Evolutionary conservation across 225 moss, liverwort and hornwort genomes (phyloP), one percentile per base, ranked within the genome.

Genomic region (Polytrichum commune): DNA sequence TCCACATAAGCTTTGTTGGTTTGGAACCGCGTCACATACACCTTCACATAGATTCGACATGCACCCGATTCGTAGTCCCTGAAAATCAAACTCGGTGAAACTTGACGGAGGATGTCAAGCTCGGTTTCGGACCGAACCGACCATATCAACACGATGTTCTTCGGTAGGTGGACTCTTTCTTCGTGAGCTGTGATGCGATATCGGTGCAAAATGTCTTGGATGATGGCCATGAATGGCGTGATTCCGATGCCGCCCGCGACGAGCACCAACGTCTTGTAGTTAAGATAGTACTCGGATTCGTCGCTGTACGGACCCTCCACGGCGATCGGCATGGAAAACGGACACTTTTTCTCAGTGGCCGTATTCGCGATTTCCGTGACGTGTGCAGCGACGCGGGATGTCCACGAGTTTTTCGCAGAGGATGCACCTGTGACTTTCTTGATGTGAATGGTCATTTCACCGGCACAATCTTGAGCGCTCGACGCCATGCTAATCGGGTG

Each of bases 181-280:
- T 63, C 30, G 46, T 77, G 64, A 29, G 1, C 18, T 4, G 66
- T 20, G n/a, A 55, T 27, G n/a, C 64, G 28, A 35, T 83, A 72
- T 1, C 81, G 69, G 56, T 85, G 65, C 2, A 83, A 61, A 27
- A 89, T 67, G 23, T 89, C 77, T 27, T 27, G 70, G 23, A 80
- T 57, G 26, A 83, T 74, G 18, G 86, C 73, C 2, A 86, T 86
- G n/a, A n/a, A n/a, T n/a, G n/a, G n/a, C n/a, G n/a, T n/a, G 46
- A 86, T 77, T 4, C 80, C 82, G 0, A 86, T 78, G 7, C 70
- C 70, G 5, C 38, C 33, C 1, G 18, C 56, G 4, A 76, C 19
- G 0, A 76, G 58, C 25, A 70, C 2, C 3, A 58, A 65, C 29
- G 16, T 56, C 25, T 58, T 13, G 1, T 64, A 56, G 0, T 0